Base-by-base conservation (phyloP, 192 early-diverging fungal species). In the Phlyctochytrium planicorne region DNA sequence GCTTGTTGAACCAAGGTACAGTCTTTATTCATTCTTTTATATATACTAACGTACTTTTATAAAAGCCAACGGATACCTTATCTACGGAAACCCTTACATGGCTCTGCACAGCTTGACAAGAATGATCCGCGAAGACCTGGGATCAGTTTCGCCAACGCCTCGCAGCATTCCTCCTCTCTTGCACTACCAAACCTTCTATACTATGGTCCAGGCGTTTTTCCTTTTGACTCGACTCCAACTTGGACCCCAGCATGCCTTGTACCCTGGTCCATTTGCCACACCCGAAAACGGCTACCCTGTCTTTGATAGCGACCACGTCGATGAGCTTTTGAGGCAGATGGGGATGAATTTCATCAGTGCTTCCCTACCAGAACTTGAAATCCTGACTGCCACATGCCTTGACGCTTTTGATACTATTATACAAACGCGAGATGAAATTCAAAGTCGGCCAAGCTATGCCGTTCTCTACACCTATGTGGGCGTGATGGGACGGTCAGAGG, bases 181-280 rank as follows among this genome's bases (percentile, higher is more conserved):
- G 2, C 37, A 36, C 52, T 55, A 72, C 2, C 78, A 80, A 36
- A 68, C 70, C 16, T 67, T 71, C 50, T 76, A 66, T 56, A 76
- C 74, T 0, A 34, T 80, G 14, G 68, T 62, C 55, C 78, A 80
- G 64, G 65, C 78, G 25, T 37, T 80, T 16, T 80, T 80, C 56
- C 25, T 80, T 12, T 57, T 80, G 4, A 66, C 69, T 1, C 66
- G 78, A 6, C 34, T 80, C 14, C 63, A 70, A 29, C 59, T 59
- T 32, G 14, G 53, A 63, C 57, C 69, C 52, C 14, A 30, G 16
- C 31, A 74, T 50, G 27, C 71, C 59, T 3, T 67, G 57, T 53
- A 72, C 65, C 74, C 74, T 37, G 53, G 60, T 30, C 35, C 53
- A 0, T 59, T 59, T 2, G 29, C 35, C 29, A 36, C n/a, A 0